Conservation (phyloP, 176 grass and related monocot species). For the Melocanna baccifera region DNA sequence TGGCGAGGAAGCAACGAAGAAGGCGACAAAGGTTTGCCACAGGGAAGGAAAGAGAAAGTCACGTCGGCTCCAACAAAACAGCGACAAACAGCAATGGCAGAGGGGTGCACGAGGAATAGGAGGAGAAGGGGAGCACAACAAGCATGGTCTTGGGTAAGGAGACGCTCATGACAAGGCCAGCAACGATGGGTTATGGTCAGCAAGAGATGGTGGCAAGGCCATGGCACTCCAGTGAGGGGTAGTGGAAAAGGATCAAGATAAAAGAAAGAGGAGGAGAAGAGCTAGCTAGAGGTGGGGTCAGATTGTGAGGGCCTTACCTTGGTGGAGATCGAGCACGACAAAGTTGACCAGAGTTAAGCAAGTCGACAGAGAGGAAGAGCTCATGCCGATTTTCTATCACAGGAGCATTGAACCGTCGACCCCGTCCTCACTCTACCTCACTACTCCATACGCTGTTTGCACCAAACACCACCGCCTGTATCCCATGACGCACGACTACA, state of each 20-base stretch:
- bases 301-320: too few species aligned
- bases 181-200: neutral
- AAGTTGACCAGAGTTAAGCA: too few species aligned
- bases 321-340: too few species aligned
- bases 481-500: too few species aligned
- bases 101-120: neutral
- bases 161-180: accelerated
- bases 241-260: neutral
- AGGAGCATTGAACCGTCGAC: too few species aligned
- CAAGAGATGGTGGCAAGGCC: neutral
- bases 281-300: neutral
- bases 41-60: too few species aligned
- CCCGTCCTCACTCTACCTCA: too few species aligned
- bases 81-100: accelerated
- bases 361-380: too few species aligned
- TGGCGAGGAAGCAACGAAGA: neutral
- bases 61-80: accelerated
- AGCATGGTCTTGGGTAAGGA: neutral
- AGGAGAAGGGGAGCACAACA: too few species aligned
- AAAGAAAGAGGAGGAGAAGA: neutral
- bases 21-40: neutral
- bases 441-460: too few species aligned
- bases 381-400: too few species aligned
- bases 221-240: neutral
- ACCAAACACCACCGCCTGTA: too few species aligned